Conservation (phyloP, 179 eudicot species). For the Drosera spatulata region DNA sequence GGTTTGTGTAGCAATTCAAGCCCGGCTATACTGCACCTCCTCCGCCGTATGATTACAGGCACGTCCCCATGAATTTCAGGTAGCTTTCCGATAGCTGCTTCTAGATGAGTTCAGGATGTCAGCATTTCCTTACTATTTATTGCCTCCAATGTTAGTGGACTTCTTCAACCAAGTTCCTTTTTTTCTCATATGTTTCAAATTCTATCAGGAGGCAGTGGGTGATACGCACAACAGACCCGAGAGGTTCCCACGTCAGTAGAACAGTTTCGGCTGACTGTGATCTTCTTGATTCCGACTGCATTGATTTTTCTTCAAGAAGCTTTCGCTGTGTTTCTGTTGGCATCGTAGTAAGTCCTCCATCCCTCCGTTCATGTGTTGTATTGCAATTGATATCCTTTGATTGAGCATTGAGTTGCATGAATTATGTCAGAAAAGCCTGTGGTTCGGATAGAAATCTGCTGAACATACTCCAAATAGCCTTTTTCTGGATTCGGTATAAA, state of each 20-base stretch:
- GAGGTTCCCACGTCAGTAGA: conserved; percentile 33
- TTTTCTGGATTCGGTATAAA: too few relatives aligned
- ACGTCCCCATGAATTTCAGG: conserved; percentile 64
- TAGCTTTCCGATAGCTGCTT: conserved; percentile 7
- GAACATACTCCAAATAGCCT: too few relatives aligned
- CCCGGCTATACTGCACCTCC: conserved; percentile 97
- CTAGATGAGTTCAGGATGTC: too few relatives aligned
- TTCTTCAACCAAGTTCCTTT: too few relatives aligned
- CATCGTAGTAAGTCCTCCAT: conserved; percentile 41
- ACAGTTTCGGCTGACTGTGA: conserved; percentile 25
- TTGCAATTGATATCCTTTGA: background rate
- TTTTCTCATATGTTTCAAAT: too few relatives aligned
- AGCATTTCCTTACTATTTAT: too few relatives aligned
- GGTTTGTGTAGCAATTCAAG: conserved; percentile 53
- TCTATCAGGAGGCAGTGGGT: conserved; percentile 67
- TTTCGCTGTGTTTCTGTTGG: conserved; percentile 49
- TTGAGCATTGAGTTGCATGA: background rate
- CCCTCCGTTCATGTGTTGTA: conserved; percentile 1
- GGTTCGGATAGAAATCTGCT: too few relatives aligned
- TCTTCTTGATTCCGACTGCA: conserved; percentile 31
- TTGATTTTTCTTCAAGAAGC: conserved; percentile 63
- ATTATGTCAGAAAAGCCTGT: background rate
- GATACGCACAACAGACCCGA: conserved; percentile 38
- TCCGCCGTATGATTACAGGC: conserved; percentile 50
- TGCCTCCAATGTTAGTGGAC: too few relatives aligned